Evolutionary conservation across 352 stramenopile species (phyloP).

Genomic region (Blastocystis sp.): DNA sequence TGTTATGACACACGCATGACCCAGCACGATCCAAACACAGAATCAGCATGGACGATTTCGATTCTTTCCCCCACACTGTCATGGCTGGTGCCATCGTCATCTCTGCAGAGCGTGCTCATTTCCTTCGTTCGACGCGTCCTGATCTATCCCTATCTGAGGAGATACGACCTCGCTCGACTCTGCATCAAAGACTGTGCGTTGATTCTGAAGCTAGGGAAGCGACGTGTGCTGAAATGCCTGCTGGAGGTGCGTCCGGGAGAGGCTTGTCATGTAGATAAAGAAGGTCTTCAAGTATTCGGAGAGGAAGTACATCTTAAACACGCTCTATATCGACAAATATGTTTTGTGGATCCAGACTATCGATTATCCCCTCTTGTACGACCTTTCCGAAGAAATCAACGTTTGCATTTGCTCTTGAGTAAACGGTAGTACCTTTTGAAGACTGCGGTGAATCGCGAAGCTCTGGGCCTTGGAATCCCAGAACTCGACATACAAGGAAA

Average conservation of each 20-base stretch:
- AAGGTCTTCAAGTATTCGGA: conserved; percentile 85
- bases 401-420: background rate
- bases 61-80: conserved; percentile 84
- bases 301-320: conserved; percentile 89
- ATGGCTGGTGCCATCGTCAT: conserved; percentile 80
- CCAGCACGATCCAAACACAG: conserved; percentile 84
- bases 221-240: conserved; percentile 78
- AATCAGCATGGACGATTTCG: conserved; percentile 91
- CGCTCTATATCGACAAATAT: conserved; percentile 87
- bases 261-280: conserved; percentile 69
- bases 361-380: conserved; percentile 20
- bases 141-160: conserved; percentile 87
- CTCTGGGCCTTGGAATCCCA: conserved; percentile 19
- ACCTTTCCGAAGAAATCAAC: conserved; percentile 9
- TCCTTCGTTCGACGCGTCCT: conserved; percentile 78
- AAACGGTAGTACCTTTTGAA: conserved; percentile 19
- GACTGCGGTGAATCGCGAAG: background rate
- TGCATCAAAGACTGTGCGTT: conserved; percentile 74
- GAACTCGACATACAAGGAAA: conserved; percentile 19
- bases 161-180: conserved; percentile 77
- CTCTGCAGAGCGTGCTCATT: conserved; percentile 60
- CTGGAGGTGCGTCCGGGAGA: conserved; percentile 65
- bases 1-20: conserved; percentile 89
- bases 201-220: conserved; percentile 78
- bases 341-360: conserved; percentile 49